A percentile compares a stretch with the other conserved stretches of the same genome.
Evolutionary conservation across 78 protist species (phyloP).

Genomic region (Monosiga brevicollis): DNA sequence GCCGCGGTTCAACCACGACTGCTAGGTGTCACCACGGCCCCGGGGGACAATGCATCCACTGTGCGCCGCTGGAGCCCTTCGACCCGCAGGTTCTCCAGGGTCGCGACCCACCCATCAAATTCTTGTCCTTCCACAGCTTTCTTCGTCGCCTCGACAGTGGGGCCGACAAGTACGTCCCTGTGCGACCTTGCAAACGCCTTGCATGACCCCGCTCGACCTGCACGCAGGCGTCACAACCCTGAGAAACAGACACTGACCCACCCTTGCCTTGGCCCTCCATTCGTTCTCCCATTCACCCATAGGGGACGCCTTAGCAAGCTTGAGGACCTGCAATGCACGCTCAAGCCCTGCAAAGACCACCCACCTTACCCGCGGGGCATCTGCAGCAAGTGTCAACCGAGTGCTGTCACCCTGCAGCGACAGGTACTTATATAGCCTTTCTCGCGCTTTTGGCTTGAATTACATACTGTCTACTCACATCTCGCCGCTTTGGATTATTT

Average conservation of each 20-base stretch:
- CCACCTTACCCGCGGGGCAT: conserved; percentile 31
- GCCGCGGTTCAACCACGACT: too few species aligned
- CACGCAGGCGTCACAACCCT: too few species aligned
- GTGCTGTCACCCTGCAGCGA: conserved; percentile 10
- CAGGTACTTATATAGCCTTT: too few species aligned
- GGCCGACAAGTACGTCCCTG: background rate
- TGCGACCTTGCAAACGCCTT: too few species aligned
- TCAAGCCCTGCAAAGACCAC: conserved; percentile 9
- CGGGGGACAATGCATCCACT: background rate
- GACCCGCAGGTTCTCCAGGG: background rate
- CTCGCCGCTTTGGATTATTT: too few species aligned
- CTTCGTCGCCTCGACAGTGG: conserved; percentile 14
- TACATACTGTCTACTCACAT: too few species aligned
- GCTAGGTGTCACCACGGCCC: conserved; percentile 2
- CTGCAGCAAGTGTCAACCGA: conserved; percentile 30
- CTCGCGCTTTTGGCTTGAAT: background rate
- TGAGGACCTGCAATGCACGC: background rate
- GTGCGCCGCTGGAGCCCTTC: conserved; percentile 13
- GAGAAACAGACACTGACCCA: too few species aligned
- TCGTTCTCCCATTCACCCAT: background rate
- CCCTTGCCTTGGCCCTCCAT: too few species aligned
- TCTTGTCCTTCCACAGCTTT: conserved; percentile 17
- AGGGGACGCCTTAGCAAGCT: background rate
- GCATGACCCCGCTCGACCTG: too few species aligned
- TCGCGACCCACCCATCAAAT: conserved; percentile 1